Evolutionary conservation across 1,284 basidiomycete species (phyloP), one percentile per base, ranked within the genome.

Genomic region (Amylostereum chailletii): DNA sequence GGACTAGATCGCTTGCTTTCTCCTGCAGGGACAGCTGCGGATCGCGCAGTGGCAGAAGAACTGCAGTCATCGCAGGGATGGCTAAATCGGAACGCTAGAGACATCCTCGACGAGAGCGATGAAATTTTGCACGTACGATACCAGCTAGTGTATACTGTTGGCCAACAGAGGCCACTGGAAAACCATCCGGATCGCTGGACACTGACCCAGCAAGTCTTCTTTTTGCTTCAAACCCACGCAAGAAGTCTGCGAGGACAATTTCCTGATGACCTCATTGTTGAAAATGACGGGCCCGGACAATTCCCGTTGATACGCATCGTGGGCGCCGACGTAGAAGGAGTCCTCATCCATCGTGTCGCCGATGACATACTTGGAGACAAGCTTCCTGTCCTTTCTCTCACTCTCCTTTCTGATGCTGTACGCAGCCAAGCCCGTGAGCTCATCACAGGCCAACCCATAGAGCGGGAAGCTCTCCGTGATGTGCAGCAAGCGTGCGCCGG

Each of bases 41-140:
- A 45, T 3, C 54, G 51, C 29, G 48, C 34, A 31, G 49, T 50
- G 42, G 42, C 42, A 27, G 6, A 9, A 6, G n/a, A 26, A 27
- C 52, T 65, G 7, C 52, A 64, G 7, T 38, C 51, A 1, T 54
- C 58, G 1, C 65, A 71, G 37, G 51, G 45, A n/a, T 75, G 72
- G 72, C 55, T 77, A 1, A 48, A 61, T 33, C 46, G 49, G 1
- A 46, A 54, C 41, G 58, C 65, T 7, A 63, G 74, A 27, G 76
- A 79, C 45, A 62, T 79, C 31, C 54, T 78, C 3, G 77, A 79
- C 44, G 76, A 78, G 54, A 76, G 76, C 53, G 76, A 78, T 47
- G 76, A 78, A 48, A 65, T 79, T 29, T 63, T 78, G 4, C 68
- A 70, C 44, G 68, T 72, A 36, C 65, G 67, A 0, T 78, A 72